Evolutionary conservation across 2,329 filamentous ascomycete species (phyloP), one percentile per base, ranked within the genome.

Genomic region (Kalaharituber pfeilii): DNA sequence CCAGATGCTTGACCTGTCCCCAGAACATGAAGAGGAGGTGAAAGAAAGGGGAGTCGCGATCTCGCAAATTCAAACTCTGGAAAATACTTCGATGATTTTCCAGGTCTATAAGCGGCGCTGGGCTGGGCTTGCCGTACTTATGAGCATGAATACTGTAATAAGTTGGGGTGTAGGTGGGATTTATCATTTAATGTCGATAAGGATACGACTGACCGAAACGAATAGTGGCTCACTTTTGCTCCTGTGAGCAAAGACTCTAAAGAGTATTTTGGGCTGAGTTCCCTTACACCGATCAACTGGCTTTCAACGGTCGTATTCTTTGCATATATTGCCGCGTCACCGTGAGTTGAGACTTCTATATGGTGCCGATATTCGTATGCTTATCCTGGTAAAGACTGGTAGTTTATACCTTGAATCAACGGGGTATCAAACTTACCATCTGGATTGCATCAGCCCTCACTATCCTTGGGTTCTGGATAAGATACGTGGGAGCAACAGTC

Each of bases 121-220:
- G 80, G 84, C 94, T 67, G 91, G 91, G 0, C 72, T 98, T 51
- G 70, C 77, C 22, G 85, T 94, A 68, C 70, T 96, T 65, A 82
- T 87, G 5, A 69, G 96, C 64, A 73, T 96, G 69, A 98, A 96
- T 67, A 82, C 95, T 54, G 79, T 96, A 57, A 82, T 94, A 42
- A 93, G 85, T 65, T 96, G 89, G 89, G 86, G 93, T 77, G 86
- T 91, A 75, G 74, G 42, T 13, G 13, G 3, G n/a, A 47, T 80
- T 42, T 20, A 1, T n/a, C 15, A n/a, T 25, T 49, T 22, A 28
- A 20, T 24, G 8, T 8, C 22, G 8, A 30, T n/a, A 20, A 24
- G 27, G 33, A 30, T 39, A n/a, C 20, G 18, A 27, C 13, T 5
- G 26, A 30, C 8, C n/a, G 30, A 45, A 27, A n/a, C n/a, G n/a